Conservation (phyloP, 257 asterid species). For the Nicotiana sylvestris region DNA sequence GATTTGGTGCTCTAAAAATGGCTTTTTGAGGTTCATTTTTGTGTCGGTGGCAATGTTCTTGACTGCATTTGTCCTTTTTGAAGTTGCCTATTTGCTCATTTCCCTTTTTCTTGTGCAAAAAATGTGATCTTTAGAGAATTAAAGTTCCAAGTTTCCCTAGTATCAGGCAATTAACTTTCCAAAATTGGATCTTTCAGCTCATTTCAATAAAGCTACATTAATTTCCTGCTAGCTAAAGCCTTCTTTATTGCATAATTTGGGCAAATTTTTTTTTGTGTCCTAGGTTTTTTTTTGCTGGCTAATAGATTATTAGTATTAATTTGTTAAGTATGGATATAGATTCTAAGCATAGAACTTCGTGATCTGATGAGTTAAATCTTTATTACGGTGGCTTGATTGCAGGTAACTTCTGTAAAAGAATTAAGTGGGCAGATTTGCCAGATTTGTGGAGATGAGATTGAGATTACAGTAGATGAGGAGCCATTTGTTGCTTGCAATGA, state of each 20-base stretch:
- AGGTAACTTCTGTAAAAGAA: slow-evolving; percentile 64
- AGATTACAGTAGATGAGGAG: slow-evolving; percentile 49
- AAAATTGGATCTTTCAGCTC: slow-evolving; percentile 27
- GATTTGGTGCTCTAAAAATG: background rate
- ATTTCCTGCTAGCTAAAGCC: slow-evolving; percentile 27
- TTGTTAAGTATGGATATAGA: background rate
- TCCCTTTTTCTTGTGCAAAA: slow-evolving; percentile 10
- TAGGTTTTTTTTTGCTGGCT: background rate
- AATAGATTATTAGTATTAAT: background rate
- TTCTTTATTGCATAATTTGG: background rate
- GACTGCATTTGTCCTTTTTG: slow-evolving; percentile 13
- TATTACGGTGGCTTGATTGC: slow-evolving; percentile 6
- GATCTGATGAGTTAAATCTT: slow-evolving; percentile 15
- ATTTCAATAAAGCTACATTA: slow-evolving; percentile 23
- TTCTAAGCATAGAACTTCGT: slow-evolving; percentile 12
- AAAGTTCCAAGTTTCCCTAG: background rate
- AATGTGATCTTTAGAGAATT: slow-evolving; percentile 16
- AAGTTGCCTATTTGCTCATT: slow-evolving; percentile 16
- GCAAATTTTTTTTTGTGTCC: background rate
- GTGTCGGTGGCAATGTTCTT: slow-evolving; percentile 11
- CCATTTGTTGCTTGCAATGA: slow-evolving; percentile 76
- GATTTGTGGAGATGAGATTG: slow-evolving; percentile 79
- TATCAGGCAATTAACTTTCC: slow-evolving; percentile 5
- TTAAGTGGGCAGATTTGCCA: slow-evolving; percentile 65
- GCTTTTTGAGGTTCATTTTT: slow-evolving; percentile 3